Percentiles rank a stretch among this genome's conserved stretches.
Evolutionary conservation across 139 green algal species (phyloP).

Genomic region (Astrephomene gubernaculifera): DNA sequence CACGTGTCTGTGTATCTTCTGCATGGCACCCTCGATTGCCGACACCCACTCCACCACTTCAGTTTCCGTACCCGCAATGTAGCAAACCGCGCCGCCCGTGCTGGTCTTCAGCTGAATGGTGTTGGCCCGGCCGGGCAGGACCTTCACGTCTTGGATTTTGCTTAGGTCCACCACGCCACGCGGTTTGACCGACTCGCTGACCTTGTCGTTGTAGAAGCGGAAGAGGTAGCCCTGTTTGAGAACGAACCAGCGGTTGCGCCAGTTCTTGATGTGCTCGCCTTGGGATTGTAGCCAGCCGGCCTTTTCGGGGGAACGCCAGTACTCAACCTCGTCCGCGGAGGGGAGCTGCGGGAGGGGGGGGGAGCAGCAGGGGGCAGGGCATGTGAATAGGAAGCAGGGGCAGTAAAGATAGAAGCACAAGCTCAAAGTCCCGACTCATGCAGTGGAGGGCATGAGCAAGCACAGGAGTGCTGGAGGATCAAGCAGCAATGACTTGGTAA

Average conservation of each 20-base stretch:
- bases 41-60: constrained; percentile 92
- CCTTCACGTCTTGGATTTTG: constrained; percentile 82
- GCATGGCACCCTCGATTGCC: constrained; percentile 81
- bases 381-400: too few relatives aligned
- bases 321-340: constrained; percentile 88
- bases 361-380: background rate
- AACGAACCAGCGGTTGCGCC: constrained; percentile 94
- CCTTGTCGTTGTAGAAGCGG: constrained; percentile 81
- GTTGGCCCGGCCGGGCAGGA: constrained; percentile 67
- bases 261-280: constrained; percentile 88
- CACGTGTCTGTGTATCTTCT: constrained; percentile 72
- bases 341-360: constrained; percentile 66
- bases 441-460: too few relatives aligned
- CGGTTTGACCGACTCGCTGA: constrained; percentile 75
- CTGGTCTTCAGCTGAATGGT: constrained; percentile 87
- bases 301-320: constrained; percentile 88
- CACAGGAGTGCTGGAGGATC: too few relatives aligned
- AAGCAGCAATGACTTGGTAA: too few relatives aligned
- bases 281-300: constrained; percentile 91
- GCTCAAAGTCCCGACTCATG: too few relatives aligned
- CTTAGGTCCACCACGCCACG: constrained; percentile 89
- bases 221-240: constrained; percentile 93
- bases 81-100: constrained; percentile 73
- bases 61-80: constrained; percentile 87
- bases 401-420: too few relatives aligned